These are phyloP conservation scores for Salix exigua DNA, from an alignment of 345 rosid genomes.

Conservation along the genomic window DNA sequence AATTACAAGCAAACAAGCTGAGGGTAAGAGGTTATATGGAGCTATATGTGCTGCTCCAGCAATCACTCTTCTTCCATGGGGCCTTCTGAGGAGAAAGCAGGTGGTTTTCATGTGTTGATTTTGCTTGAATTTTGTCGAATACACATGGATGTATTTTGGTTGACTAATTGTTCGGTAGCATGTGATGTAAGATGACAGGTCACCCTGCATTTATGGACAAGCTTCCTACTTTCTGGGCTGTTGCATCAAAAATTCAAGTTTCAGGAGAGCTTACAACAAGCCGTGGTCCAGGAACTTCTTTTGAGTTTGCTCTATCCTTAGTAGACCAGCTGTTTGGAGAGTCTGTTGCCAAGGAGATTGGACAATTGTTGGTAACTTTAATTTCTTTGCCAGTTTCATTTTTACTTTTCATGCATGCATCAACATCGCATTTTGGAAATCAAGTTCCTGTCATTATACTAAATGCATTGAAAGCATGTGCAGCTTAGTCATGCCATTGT, in stretches of 20 bases:
- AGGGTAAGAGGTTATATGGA: conserved; percentile 65
- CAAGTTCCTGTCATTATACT: neutral
- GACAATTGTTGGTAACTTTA: conserved; percentile 54
- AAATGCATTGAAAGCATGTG: neutral
- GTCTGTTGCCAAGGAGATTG: conserved; percentile 54
- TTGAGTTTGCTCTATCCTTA: conserved; percentile 71
- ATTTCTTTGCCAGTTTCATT: neutral
- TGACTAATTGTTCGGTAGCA: conserved; percentile 48
- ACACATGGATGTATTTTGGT: conserved; percentile 11
- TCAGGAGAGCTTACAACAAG: conserved; percentile 92
- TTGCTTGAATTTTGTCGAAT: conserved; percentile 1
- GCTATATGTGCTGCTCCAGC: conserved; percentile 97
- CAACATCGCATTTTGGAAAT: too few species aligned
- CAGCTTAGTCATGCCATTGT: neutral
- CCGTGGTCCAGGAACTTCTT: conserved; percentile 91
- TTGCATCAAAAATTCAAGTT: conserved; percentile 73
- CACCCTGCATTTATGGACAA: conserved; percentile 81
- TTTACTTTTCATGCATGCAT: too few species aligned
- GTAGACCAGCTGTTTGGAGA: conserved; percentile 85
- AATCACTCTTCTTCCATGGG: conserved; percentile 93
- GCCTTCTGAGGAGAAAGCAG: conserved; percentile 71
- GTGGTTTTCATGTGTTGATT: conserved; percentile 28
- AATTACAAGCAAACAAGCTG: conserved; percentile 76
- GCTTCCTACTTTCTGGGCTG: conserved; percentile 94
- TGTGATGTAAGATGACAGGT: conserved; percentile 72